These are phyloP conservation scores for Fusarium sp. DNA, from an alignment of 2,329 filamentous ascomycete genomes.

Conservation along the genomic window DNA sequence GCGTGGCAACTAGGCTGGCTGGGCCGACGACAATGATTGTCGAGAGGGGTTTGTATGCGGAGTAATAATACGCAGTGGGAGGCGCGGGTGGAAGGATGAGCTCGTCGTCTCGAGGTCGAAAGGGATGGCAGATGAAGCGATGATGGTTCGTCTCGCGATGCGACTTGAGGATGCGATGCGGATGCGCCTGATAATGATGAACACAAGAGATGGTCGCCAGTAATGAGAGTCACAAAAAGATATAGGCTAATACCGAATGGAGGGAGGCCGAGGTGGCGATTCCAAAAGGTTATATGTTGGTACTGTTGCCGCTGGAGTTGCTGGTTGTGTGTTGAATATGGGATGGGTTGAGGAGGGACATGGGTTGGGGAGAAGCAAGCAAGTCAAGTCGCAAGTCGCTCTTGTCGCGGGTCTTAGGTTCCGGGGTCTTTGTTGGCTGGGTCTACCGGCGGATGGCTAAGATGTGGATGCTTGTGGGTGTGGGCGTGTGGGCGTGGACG, in stretches of 20 bases:
- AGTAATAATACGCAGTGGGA: not conserved
- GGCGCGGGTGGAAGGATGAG: not conserved
- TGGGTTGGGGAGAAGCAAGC: conserved; percentile 32
- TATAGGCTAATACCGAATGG: conserved; percentile 15
- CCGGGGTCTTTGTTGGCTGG: conserved; percentile 30
- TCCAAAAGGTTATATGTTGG: conserved; percentile 7
- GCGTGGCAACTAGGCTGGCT: conserved; percentile 29
- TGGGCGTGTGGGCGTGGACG: conserved; percentile 4
- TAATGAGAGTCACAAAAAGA: conserved; percentile 21
- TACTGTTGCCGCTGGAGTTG: not conserved
- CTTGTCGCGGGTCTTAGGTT: conserved; percentile 25
- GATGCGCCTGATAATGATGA: conserved; percentile 32
- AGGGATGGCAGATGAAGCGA: conserved; percentile 14
- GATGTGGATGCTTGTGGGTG: not conserved
- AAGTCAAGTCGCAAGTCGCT: conserved; percentile 20
- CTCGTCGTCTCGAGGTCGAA: not conserved
- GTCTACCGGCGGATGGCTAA: not conserved
- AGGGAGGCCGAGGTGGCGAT: conserved; percentile 3
- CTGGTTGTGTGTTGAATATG: conserved; percentile 5
- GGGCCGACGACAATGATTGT: not conserved
- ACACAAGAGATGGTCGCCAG: conserved; percentile 25
- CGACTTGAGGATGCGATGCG: conserved; percentile 23
- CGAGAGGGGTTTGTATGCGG: not conserved
- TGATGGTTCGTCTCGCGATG: conserved; percentile 24
- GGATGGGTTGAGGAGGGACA: conserved; percentile 15